Evolutionary conservation across 1,139 yeast genomes (phyloP).

Genomic region (Arxiozyma telluris): DNA sequence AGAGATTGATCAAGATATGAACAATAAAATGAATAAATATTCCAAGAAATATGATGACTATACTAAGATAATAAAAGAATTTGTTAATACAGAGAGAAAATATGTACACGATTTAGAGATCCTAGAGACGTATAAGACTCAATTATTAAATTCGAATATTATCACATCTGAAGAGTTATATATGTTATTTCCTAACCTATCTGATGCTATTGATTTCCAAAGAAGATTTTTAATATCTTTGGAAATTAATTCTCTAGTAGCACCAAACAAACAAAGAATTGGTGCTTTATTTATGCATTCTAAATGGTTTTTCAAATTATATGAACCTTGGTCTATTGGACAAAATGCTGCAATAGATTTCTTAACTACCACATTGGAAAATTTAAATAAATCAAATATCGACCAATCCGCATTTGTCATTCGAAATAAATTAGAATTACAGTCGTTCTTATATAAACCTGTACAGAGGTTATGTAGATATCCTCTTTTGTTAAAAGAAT

Average conservation of each 20-base stretch:
- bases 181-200: slow-evolving; percentile 76
- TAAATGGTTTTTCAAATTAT: slow-evolving; percentile 74
- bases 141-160: slow-evolving; percentile 54
- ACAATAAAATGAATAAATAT: slow-evolving; percentile 5
- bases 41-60: slow-evolving; percentile 16
- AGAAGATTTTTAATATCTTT: slow-evolving; percentile 78
- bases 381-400: slow-evolving; percentile 8
- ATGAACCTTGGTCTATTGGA: slow-evolving; percentile 84
- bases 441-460: slow-evolving; percentile 83
- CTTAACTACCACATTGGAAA: slow-evolving; percentile 43
- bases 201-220: slow-evolving; percentile 83
- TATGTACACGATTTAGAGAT: slow-evolving; percentile 85
- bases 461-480: slow-evolving; percentile 91
- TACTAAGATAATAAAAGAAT: slow-evolving; percentile 66
- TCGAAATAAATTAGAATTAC: slow-evolving; percentile 83
- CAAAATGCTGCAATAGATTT: slow-evolving; percentile 82
- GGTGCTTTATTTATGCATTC: slow-evolving; percentile 84
- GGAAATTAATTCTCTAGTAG: slow-evolving; percentile 77
- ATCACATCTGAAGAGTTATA: slow-evolving; percentile 76
- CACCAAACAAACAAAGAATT: slow-evolving; percentile 68
- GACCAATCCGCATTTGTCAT: slow-evolving; percentile 38
- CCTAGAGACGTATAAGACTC: slow-evolving; percentile 57
- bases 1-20: slow-evolving; percentile 12
- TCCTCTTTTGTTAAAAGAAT: slow-evolving; percentile 71
- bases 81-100: slow-evolving; percentile 82